phyloP scores from a whole-genome alignment of 495 filamentous ascomycete species.

The Penicillium waksmanii region DNA sequence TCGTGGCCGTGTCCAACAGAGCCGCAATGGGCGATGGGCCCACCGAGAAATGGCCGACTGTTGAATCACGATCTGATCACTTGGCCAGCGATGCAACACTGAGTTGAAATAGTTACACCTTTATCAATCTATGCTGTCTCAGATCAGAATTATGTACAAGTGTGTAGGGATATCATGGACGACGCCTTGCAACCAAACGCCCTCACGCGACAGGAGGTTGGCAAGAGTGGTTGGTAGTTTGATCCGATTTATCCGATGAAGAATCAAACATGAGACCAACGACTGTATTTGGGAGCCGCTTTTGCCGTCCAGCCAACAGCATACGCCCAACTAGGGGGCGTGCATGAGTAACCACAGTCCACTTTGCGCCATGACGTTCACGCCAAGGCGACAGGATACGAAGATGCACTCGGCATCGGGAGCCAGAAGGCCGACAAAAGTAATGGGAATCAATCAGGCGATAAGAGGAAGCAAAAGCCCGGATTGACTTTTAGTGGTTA shows the following conservation, averaged over 20 bases:
- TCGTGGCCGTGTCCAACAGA: not conserved
- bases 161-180: not conserved
- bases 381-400: constrained; percentile 24
- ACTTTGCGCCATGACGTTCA: constrained; percentile 28
- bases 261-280: not conserved
- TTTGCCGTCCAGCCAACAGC: not conserved
- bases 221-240: not conserved
- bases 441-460: not conserved
- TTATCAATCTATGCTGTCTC: not conserved
- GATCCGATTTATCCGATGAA: not conserved
- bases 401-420: not conserved
- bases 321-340: constrained; percentile 15
- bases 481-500: constrained; percentile 11
- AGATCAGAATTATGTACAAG: not conserved
- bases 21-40: constrained; percentile 4
- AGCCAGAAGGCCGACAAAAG: not conserved
- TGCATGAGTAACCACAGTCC: constrained; percentile 13
- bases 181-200: not conserved
- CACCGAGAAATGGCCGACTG: not conserved
- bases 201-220: not conserved
- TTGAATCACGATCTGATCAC: not conserved
- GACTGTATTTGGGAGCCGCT: not conserved
- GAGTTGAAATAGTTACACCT: not conserved
- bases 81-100: not conserved
- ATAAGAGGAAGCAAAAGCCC: not conserved